A percentile compares a stretch with the other conserved stretches of the same genome.
Evolutionary conservation across 1,139 yeast genomes (phyloP).

Genomic region (Kodamaea derodonti): DNA sequence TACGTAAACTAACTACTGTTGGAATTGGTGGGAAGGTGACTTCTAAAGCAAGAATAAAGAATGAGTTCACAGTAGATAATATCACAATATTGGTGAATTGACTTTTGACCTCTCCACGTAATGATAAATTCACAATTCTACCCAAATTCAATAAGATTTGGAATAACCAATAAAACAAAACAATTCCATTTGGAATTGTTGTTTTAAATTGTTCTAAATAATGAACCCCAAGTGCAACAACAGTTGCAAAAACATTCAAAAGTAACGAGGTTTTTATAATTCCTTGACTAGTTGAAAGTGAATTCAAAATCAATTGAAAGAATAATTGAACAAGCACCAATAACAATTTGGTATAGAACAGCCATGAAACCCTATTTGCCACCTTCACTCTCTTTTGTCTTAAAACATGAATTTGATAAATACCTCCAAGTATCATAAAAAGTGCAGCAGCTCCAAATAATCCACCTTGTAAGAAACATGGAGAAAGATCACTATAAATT

Average conservation of each 20-base stretch:
- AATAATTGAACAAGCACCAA: conserved; percentile 40
- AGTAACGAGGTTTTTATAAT: conserved; percentile 41
- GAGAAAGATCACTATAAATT: conserved; percentile 63
- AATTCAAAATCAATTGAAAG: conserved; percentile 25
- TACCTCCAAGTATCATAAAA: conserved; percentile 54
- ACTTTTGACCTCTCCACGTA: conserved; percentile 42
- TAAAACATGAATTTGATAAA: conserved; percentile 35
- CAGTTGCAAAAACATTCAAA: conserved; percentile 37
- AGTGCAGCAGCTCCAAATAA: conserved; percentile 50
- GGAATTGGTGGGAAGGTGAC: conserved; percentile 45
- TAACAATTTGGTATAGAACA: conserved; percentile 40
- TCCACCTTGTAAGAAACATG: conserved; percentile 78
- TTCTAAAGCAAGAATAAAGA: conserved; percentile 53
- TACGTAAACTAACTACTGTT: conserved; percentile 5
- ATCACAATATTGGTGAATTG: conserved; percentile 42
- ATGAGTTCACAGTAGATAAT: conserved; percentile 47
- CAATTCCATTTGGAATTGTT: conserved; percentile 61
- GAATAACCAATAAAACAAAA: conserved; percentile 76
- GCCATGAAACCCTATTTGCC: conserved; percentile 37
- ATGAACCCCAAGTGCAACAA: conserved; percentile 50
- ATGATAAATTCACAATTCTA: conserved; percentile 40
- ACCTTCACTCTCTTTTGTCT: conserved; percentile 28
- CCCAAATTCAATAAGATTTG: conserved; percentile 39
- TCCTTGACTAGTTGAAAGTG: conserved; percentile 28
- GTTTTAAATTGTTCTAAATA: conserved; percentile 70